These are phyloP conservation scores for Penicillium polonicum DNA, from an alignment of 2,329 filamentous ascomycete species.

Conservation along the genomic window DNA sequence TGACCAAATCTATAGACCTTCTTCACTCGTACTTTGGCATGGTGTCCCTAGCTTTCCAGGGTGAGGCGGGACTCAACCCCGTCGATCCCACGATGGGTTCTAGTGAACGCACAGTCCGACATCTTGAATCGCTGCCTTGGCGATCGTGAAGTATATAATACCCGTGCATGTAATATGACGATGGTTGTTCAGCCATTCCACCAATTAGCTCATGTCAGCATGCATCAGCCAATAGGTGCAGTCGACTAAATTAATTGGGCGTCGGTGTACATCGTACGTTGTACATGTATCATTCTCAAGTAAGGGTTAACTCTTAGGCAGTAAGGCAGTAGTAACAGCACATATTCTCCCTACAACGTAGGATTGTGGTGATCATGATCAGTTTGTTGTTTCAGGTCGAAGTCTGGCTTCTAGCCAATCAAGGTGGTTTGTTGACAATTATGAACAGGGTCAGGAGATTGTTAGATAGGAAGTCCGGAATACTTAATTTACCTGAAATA, in stretches of 20 bases:
- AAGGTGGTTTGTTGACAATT: neutral
- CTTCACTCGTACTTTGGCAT: constrained; percentile 89
- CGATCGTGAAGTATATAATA: constrained; percentile 15
- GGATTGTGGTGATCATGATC: neutral
- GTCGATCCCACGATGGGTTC: constrained; percentile 77
- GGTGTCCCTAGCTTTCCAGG: constrained; percentile 71
- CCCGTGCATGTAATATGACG: constrained; percentile 2
- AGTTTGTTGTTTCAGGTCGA: neutral
- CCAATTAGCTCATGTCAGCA: constrained; percentile 14
- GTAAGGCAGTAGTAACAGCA: neutral
- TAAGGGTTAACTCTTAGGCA: constrained; percentile 1
- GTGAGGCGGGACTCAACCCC: constrained; percentile 65
- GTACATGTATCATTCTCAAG: neutral
- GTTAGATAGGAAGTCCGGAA: neutral
- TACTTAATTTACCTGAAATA: neutral
- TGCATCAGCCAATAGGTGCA: constrained; percentile 6
- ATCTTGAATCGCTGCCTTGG: constrained; percentile 44
- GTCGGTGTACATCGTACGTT: neutral
- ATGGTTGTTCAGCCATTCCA: constrained; percentile 6
- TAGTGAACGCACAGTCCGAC: constrained; percentile 51
- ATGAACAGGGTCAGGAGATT: neutral
- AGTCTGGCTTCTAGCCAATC: neutral
- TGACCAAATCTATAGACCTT: constrained; percentile 54
- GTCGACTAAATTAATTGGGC: constrained; percentile 5
- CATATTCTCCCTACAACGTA: neutral